Evolutionary conservation across 202 grass and related monocot genomes (phyloP), one percentile per base, ranked within the genome.

Genomic region (Carex arenaria): DNA sequence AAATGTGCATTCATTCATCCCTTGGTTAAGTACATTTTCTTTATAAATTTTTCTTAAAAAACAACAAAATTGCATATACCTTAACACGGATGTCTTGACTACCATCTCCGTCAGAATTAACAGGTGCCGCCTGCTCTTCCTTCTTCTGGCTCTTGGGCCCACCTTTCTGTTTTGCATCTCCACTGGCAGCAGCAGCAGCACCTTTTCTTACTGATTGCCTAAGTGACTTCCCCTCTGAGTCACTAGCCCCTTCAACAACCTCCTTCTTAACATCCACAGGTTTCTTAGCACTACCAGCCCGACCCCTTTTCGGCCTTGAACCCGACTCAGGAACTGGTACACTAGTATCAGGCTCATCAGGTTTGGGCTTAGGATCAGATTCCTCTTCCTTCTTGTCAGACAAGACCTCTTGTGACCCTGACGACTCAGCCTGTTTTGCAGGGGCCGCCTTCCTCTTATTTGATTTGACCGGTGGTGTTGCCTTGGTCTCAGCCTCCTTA

Each of bases 181-280:
- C 47, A 55, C 30, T 67, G 15, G 23, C 42, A 40, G 5, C 38
- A 43, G 42, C 62, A 53, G 62, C 69, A 9, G 31, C 9, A 78
- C 85, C 85, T 83, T 86, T 82, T 85, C 88, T 88, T 54, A 34
- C 77, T 51, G 65, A 11, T 65, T 43, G 62, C 51, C 84, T 79
- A 71, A 81, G 84, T 85, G 83, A 28, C 74, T 76, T 93, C 47
- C 89, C 80, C 79, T 85, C 80, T 42, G 90, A 89, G 87, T 87
- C 59, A 83, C 61, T 86, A 26, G 32, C 43, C 45, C 12, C 64
- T 15, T 87, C 88, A 2, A 67, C 79, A 80, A 81, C 59, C 40
- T 63, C 78, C 31, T 90, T 89, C 77, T 85, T 80, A 68, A 78
- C 87, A 64, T 86, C 74, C 64, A 20, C 38, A 85, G 51, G 11